Evolutionary conservation across 202 grass and related monocot genomes (phyloP).

Genomic region (Schoenoplectus tabernaemontani): DNA sequence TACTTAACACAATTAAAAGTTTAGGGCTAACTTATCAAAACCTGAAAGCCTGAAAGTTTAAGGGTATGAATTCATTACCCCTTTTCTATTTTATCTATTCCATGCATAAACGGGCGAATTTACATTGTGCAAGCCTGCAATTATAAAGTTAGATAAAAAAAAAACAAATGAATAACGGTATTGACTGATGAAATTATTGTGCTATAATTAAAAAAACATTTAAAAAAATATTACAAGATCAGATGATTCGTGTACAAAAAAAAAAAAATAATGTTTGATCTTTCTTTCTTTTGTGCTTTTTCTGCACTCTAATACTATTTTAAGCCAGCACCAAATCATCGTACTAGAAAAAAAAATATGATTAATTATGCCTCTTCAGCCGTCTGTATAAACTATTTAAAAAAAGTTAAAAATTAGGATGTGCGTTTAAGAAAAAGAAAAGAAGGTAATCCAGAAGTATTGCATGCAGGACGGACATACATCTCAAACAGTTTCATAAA

Average conservation of each 20-base stretch:
- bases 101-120: too few species aligned
- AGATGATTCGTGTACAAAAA: not conserved
- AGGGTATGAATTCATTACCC: too few species aligned
- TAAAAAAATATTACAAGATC: not conserved
- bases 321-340: not conserved
- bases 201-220: not conserved
- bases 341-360: not conserved
- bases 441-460: not conserved
- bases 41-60: too few species aligned
- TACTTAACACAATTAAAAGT: too few species aligned
- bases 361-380: not conserved
- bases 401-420: not conserved
- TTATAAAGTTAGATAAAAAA: not conserved
- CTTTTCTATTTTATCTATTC: too few species aligned
- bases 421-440: not conserved
- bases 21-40: too few species aligned
- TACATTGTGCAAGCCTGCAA: not conserved
- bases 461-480: not conserved
- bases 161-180: too few species aligned
- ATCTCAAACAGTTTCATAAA: not conserved
- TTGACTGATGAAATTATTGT: not conserved
- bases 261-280: not conserved
- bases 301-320: not conserved
- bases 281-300: not conserved
- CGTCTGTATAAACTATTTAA: not conserved